Conservation (phyloP, 108 stramenopile species). For the Pseudonitzschia multiseries region DNA sequence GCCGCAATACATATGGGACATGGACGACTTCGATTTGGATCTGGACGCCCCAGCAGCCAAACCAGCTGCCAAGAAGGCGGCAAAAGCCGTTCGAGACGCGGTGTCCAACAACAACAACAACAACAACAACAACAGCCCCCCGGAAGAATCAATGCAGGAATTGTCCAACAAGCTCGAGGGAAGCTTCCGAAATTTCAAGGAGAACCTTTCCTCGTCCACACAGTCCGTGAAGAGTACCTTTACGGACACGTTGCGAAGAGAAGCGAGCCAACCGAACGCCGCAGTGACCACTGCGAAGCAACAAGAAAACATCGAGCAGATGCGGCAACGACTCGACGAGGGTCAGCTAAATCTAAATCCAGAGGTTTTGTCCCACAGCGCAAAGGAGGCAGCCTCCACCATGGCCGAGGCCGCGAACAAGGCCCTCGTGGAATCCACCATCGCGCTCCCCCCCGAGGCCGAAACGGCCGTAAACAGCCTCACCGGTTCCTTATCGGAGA, state of each 20-base stretch:
- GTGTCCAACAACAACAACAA: neutral
- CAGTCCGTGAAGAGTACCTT: neutral
- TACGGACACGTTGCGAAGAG: neutral
- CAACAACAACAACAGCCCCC: neutral
- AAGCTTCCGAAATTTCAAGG: neutral
- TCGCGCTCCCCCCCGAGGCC: neutral
- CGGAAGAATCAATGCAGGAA: neutral
- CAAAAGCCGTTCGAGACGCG: neutral
- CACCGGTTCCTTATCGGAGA: neutral
- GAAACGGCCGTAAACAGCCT: neutral
- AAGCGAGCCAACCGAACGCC: neutral
- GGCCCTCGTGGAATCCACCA: neutral
- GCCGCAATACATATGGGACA: conserved; percentile 1
- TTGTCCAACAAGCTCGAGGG: neutral
- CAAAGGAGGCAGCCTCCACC: neutral
- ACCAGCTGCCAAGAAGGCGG: neutral
- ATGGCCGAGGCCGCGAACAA: neutral
- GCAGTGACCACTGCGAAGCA: neutral
- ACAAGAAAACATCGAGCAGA: neutral
- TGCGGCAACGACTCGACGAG: neutral
- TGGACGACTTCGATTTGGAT: neutral
- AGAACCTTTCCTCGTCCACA: neutral
- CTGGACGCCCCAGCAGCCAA: neutral
- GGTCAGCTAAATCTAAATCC: neutral
- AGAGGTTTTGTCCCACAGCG: neutral